Base-by-base conservation (phyloP, 2,329 filamentous ascomycete species). In the Aotearoamyces nothofagi region DNA sequence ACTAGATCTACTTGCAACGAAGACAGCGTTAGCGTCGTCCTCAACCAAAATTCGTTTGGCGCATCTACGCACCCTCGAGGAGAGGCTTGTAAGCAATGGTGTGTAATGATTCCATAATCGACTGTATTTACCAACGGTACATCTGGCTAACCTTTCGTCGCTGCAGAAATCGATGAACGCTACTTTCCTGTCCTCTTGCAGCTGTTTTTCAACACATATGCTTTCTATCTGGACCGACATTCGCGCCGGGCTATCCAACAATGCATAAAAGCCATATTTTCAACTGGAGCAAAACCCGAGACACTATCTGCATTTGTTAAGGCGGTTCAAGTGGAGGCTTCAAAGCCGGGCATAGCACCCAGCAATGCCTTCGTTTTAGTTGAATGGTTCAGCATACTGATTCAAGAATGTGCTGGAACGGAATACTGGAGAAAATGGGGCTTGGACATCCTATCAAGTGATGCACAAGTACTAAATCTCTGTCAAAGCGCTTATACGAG, bases 301-400 rank as follows among this genome's bases (percentile, higher is more conserved):
- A 54, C 57, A 6, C 55, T 90, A 27, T 58, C 69, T 22, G 60
- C 66, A 2, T 68, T 94, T 33, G 64, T 83, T 24, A 61, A 65
- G 24, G 67, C 67, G 27, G 53, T 94, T 34, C 69, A 75, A 36
- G 57, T 63, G 17, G 87, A 98, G 54, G 69, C 76, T 9, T 63
- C 69, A 37, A 94, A 92, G 51, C 58, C 66, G 11, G 75, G 72
- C 37, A 75, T 96, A 43, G 82, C 87, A 17, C 59, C 78, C 10
- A 70, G 67, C 24, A 92, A 74, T 53, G 80, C 84, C 4, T 92
- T 94, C 49, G 82, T 92, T 27, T 61, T 98, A 41, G 66, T 90
- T 9, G 82, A 93, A 52, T 98, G 87, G 87, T 83, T 75, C 52
- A 79, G 78, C 33, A 53, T 87, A 33, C 56, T 94, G 28, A 67